phyloP scores from a whole-genome alignment of 495 filamentous ascomycete genomes.

The Geoglossum glabrum region DNA sequence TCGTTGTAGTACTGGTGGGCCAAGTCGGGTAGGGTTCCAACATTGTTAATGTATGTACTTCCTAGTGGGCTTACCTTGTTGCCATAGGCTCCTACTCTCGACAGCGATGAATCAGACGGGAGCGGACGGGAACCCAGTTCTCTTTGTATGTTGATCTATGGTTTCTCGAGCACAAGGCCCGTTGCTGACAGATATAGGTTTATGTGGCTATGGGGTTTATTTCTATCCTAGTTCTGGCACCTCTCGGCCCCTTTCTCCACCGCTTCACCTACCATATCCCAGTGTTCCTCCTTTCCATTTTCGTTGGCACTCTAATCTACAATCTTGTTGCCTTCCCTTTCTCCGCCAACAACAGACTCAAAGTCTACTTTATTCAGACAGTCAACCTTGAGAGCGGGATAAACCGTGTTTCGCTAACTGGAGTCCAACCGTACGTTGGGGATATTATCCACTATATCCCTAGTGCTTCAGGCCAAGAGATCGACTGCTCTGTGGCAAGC shows the following conservation, averaged over 20 bases:
- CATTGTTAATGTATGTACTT: neutral
- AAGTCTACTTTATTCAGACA: constrained; percentile 69
- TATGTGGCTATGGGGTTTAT: constrained; percentile 50
- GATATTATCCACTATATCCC: constrained; percentile 48
- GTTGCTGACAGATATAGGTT: constrained; percentile 17
- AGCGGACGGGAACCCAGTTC: constrained; percentile 45
- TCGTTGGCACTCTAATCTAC: constrained; percentile 61
- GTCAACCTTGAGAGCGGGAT: constrained; percentile 55
- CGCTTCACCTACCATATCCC: constrained; percentile 71
- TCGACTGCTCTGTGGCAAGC: constrained; percentile 28
- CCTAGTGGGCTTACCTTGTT: neutral
- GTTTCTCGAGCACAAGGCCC: neutral
- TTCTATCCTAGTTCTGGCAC: constrained; percentile 53
- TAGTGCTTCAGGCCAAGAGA: constrained; percentile 38
- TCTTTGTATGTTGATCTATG: constrained; percentile 20
- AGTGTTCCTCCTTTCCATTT: constrained; percentile 49
- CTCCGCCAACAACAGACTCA: constrained; percentile 54
- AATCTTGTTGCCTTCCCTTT: constrained; percentile 83
- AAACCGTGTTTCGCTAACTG: constrained; percentile 48
- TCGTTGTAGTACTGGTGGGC: constrained; percentile 51
- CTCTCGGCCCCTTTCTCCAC: constrained; percentile 68
- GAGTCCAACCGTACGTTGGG: constrained; percentile 50
- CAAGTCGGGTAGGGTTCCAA: constrained; percentile 25
- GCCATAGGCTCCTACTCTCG: constrained; percentile 40
- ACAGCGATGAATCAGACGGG: constrained; percentile 60